Conservation (phyloP, 2,329 filamentous ascomycete species). For the Phialophora tarda region DNA sequence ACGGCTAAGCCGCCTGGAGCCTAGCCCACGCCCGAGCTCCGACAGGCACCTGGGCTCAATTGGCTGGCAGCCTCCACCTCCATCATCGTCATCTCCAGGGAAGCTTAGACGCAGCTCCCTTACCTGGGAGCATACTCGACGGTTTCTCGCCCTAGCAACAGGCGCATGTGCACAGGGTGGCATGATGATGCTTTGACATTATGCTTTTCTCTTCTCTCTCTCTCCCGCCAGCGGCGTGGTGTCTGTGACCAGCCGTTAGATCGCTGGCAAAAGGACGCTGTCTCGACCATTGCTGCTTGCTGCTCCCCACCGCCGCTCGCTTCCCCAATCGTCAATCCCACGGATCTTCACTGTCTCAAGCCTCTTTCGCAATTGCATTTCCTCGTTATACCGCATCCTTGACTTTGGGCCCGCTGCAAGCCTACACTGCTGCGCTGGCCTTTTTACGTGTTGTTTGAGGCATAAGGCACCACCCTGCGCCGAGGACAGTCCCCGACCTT, state of each 20-base stretch:
- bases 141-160: neutral
- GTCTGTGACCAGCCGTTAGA: conserved; percentile 3
- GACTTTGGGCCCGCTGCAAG: neutral
- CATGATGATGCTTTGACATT: conserved; percentile 2
- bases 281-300: neutral
- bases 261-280: neutral
- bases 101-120: neutral
- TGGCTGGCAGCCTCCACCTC: conserved; percentile 20
- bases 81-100: conserved; percentile 15
- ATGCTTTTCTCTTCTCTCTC: neutral
- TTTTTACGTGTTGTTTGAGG: conserved; percentile 14
- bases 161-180: neutral
- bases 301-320: conserved; percentile 4
- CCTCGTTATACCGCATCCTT: neutral
- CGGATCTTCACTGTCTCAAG: conserved; percentile 4
- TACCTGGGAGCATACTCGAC: neutral
- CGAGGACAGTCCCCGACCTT: neutral
- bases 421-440: conserved; percentile 15
- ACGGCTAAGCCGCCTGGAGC: neutral
- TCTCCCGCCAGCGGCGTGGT: neutral
- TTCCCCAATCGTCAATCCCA: neutral
- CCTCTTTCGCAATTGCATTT: conserved; percentile 3
- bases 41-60: conserved; percentile 21
- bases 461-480: conserved; percentile 10
- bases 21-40: conserved; percentile 7